These are phyloP conservation scores for Themeda triandra DNA, from an alignment of 176 grass and related monocot species.

Conservation along the genomic window DNA sequence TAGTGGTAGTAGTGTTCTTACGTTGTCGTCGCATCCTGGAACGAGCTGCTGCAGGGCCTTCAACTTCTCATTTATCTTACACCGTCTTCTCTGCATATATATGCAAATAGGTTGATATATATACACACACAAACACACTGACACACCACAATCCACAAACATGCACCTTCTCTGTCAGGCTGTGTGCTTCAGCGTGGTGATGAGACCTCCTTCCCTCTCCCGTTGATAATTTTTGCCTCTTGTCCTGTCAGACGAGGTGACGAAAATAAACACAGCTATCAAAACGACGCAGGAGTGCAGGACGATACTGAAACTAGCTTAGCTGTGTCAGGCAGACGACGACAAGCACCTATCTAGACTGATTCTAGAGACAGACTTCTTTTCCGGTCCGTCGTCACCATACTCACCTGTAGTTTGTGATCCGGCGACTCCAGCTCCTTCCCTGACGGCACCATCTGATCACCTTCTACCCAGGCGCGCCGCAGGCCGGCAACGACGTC, in stretches of 20 bases:
- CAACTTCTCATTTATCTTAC: slow-evolving; percentile 24
- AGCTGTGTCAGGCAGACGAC: too few species aligned
- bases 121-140: too few species aligned
- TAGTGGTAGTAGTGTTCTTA: background rate
- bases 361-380: too few species aligned
- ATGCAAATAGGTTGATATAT: background rate
- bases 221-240: background rate
- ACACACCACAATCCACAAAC: background rate
- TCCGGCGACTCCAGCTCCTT: background rate
- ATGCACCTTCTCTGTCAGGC: slow-evolving; percentile 1
- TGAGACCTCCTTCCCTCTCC: background rate
- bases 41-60: slow-evolving; percentile 33
- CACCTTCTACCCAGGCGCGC: background rate
- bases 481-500: background rate
- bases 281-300: background rate
- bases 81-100: slow-evolving; percentile 23
- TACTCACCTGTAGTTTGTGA: background rate
- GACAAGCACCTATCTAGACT: too few species aligned
- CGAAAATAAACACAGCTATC: background rate
- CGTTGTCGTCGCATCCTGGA: slow-evolving; percentile 14
- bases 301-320: too few species aligned
- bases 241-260: background rate
- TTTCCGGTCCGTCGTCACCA: too few species aligned
- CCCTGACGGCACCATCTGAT: background rate
- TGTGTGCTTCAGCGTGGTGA: slow-evolving; percentile 9